phyloP scores from a whole-genome alignment of 2,329 filamentous ascomycete species.

The Macrophomina pseudophaseolina region DNA sequence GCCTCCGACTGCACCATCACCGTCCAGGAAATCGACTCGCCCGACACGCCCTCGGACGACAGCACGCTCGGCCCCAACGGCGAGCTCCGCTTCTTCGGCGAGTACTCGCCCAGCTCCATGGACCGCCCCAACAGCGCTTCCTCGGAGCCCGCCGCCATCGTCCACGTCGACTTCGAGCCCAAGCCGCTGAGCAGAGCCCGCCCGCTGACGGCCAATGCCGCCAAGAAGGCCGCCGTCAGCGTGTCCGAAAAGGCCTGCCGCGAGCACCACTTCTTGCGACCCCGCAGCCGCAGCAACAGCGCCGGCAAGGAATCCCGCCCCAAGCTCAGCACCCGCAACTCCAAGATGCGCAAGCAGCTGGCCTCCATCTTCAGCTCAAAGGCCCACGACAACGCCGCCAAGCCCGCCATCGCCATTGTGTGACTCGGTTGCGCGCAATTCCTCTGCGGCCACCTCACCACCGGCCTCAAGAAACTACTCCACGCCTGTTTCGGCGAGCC shows the following conservation, averaged over 20 bases:
- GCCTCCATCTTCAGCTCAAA: slow-evolving; percentile 16
- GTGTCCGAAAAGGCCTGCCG: slow-evolving; percentile 16
- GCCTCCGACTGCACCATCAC: slow-evolving; percentile 26
- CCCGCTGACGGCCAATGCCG: background rate
- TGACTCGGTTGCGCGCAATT: slow-evolving; percentile 16
- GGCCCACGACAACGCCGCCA: background rate
- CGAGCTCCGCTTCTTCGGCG: slow-evolving; percentile 16
- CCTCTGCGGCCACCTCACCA: background rate
- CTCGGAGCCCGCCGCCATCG: background rate
- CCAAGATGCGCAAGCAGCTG: slow-evolving; percentile 23
- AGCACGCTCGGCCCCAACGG: background rate
- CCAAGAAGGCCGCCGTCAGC: slow-evolving; percentile 19
- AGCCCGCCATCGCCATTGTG: slow-evolving; percentile 12
- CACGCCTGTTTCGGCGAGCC: background rate
- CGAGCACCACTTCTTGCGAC: slow-evolving; percentile 6
- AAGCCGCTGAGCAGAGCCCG: slow-evolving; percentile 17
- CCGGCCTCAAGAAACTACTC: background rate
- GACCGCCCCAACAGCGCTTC: slow-evolving; percentile 7
- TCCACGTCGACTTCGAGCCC: slow-evolving; percentile 5
- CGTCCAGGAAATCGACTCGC: slow-evolving; percentile 23
- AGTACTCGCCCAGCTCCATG: background rate
- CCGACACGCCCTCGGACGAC: slow-evolving; percentile 24
- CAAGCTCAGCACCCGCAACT: slow-evolving; percentile 4
- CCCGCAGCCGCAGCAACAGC: slow-evolving; percentile 18
- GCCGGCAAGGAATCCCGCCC: background rate